Conservation (phyloP, 163 green algal species). For the Chlorella variabilis region DNA sequence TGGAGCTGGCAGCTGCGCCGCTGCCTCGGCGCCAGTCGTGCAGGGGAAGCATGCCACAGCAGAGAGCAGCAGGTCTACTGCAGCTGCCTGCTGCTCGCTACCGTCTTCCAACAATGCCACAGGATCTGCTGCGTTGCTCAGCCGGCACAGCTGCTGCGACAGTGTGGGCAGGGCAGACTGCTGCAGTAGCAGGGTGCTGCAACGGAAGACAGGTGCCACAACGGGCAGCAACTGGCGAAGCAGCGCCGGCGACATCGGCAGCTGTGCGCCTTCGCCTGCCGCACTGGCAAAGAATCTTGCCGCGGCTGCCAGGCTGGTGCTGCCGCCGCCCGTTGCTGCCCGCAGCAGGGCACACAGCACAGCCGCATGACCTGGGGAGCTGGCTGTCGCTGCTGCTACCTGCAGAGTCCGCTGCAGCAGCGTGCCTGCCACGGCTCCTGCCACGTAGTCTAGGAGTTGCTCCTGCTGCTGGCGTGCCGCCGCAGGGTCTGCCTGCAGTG, state of each 20-base stretch:
- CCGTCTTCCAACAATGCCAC: neutral
- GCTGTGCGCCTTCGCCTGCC: neutral
- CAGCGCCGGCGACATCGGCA: neutral
- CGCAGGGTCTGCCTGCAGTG: neutral
- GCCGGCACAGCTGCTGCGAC: slow-evolving; percentile 14
- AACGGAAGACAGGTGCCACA: slow-evolving; percentile 18
- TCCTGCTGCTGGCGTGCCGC: neutral
- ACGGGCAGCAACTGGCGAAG: slow-evolving; percentile 18
- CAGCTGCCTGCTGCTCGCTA: neutral
- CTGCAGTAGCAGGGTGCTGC: slow-evolving; percentile 6
- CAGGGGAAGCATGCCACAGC: slow-evolving; percentile 44
- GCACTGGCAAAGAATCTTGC: slow-evolving; percentile 1
- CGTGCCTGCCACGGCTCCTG: neutral
- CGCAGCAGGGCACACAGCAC: slow-evolving; percentile 23
- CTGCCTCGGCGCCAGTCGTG: neutral
- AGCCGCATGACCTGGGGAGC: neutral
- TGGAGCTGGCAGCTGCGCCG: slow-evolving; percentile 4
- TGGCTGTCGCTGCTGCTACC: neutral
- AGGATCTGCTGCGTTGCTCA: neutral
- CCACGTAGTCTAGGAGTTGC: slow-evolving; percentile 1
- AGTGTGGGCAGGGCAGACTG: slow-evolving; percentile 25
- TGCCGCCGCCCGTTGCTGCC: neutral
- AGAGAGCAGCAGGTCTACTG: slow-evolving; percentile 14
- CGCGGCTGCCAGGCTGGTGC: neutral
- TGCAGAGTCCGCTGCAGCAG: slow-evolving; percentile 14